Evolutionary conservation across 2,329 filamentous ascomycete species (phyloP).

Genomic region (Ophiocordyceps australis): DNA sequence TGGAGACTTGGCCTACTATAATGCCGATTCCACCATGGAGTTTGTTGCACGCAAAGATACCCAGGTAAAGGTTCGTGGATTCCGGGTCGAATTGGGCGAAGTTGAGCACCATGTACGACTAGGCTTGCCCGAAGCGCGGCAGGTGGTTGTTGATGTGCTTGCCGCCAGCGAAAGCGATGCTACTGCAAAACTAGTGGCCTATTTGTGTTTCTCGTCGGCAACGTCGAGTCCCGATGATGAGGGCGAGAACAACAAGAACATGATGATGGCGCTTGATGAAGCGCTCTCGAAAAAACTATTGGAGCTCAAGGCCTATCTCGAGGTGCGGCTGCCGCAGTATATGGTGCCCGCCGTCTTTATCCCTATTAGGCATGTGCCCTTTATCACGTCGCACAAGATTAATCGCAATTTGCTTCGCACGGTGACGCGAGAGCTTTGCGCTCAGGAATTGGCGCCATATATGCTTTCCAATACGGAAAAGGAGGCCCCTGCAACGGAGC

Average conservation of each 20-base stretch:
- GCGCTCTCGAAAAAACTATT: background rate
- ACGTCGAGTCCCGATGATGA: too few relatives aligned
- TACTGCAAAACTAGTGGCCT: background rate
- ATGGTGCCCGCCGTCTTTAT: conserved; percentile 4
- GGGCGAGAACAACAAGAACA: background rate
- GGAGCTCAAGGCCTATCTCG: background rate
- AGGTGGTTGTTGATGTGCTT: background rate
- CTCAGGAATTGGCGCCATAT: background rate
- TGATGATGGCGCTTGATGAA: too few relatives aligned
- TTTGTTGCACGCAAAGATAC: conserved; percentile 1
- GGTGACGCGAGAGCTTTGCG: background rate
- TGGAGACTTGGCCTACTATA: conserved; percentile 5
- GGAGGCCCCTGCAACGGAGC: background rate
- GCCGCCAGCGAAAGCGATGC: background rate
- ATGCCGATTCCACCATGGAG: conserved; percentile 4
- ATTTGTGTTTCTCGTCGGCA: background rate
- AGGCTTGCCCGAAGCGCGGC: background rate
- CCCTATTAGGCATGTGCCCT: conserved; percentile 3
- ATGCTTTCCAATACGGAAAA: background rate
- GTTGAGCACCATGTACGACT: conserved; percentile 3
- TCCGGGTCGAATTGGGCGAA: conserved; percentile 5
- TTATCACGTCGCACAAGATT: conserved; percentile 5
- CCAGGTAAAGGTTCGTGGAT: conserved; percentile 6
- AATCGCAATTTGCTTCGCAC: conserved; percentile 3
- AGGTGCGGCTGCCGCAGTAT: conserved; percentile 1